These are phyloP conservation scores for Sindora glabra DNA, from an alignment of 306 rosid genomes.

Conservation along the genomic window DNA sequence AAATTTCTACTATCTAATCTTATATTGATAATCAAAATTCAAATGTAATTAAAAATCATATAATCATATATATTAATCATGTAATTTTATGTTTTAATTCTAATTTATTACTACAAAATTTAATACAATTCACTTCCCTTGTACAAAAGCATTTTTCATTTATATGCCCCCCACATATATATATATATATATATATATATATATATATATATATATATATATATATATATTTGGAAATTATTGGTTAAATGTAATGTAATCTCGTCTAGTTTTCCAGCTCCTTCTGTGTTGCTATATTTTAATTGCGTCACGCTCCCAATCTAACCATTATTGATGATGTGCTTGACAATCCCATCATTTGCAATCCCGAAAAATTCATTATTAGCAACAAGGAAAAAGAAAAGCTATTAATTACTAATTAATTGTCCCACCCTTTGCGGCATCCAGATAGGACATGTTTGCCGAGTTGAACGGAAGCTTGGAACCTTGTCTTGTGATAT, in stretches of 20 bases:
- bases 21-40: no score
- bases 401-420: constrained; percentile 9
- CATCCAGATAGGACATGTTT: constrained; percentile 29
- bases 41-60: no score
- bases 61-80: no score
- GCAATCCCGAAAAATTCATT: constrained; percentile 33
- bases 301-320: constrained; percentile 23
- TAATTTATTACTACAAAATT: no score
- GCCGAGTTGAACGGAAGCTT: constrained; percentile 4
- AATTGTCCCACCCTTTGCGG: constrained; percentile 35
- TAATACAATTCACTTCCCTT: constrained; percentile 23
- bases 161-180: no score
- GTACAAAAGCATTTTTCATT: no score
- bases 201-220: no score
- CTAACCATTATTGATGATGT: constrained; percentile 31
- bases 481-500: background rate
- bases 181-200: no score
- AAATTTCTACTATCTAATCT: no score
- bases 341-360: constrained; percentile 24
- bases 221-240: no score
- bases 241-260: no score
- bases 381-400: background rate
- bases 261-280: constrained; percentile 18
- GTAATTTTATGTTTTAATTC: no score
- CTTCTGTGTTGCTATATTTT: background rate